phyloP scores from a whole-genome alignment of 805 yeast genomes.

The Pichia manshurica region DNA sequence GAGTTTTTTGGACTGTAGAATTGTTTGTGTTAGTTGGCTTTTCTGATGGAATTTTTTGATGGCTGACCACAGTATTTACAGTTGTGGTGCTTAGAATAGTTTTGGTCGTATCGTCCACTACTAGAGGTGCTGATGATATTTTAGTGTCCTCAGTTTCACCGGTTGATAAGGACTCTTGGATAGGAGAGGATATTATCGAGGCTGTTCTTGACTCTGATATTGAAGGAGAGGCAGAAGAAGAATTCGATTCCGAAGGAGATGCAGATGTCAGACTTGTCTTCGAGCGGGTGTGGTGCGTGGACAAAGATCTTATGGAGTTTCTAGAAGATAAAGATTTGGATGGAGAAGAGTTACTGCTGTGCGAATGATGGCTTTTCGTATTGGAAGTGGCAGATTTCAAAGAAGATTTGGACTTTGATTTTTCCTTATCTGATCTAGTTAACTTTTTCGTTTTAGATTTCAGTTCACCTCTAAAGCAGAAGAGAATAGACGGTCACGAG shows the following conservation, averaged over 20 bases:
- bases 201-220: too few species aligned
- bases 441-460: slow-evolving; percentile 4
- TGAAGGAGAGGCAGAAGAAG: background rate
- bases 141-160: background rate
- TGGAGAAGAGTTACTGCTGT: background rate
- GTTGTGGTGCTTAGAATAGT: slow-evolving; percentile 7
- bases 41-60: background rate
- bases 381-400: background rate
- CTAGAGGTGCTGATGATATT: slow-evolving; percentile 5
- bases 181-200: background rate
- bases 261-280: background rate
- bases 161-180: background rate
- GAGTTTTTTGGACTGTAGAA: background rate
- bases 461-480: background rate
- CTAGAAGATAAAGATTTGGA: background rate
- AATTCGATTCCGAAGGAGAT: background rate
- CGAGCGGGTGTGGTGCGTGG: background rate
- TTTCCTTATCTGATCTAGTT: background rate
- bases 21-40: background rate
- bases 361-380: too few species aligned
- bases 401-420: slow-evolving; percentile 1
- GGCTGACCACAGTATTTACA: background rate
- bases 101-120: slow-evolving; percentile 5
- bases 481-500: background rate
- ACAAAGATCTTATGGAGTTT: background rate